phyloP scores from a whole-genome alignment of 2,329 filamentous ascomycete genomes.

The Stagonosporopsis chrysanthemi region DNA sequence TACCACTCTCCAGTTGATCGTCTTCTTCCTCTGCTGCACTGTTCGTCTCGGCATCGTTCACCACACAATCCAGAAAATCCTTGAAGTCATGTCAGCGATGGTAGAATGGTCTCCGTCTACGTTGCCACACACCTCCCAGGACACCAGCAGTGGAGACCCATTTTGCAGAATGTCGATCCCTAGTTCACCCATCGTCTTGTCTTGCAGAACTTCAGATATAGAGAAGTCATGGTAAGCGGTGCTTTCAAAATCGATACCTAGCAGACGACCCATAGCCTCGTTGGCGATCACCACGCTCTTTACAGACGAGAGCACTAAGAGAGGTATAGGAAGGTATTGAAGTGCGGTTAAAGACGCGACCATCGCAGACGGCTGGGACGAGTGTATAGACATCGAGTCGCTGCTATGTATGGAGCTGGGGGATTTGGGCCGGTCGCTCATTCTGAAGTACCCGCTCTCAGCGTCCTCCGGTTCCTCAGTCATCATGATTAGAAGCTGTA shows the following conservation, averaged over 20 bases:
- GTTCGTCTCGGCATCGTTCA: slow-evolving; percentile 46
- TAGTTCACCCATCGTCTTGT: slow-evolving; percentile 72
- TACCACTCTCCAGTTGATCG: slow-evolving; percentile 31
- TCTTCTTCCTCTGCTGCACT: slow-evolving; percentile 23
- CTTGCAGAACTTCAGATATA: slow-evolving; percentile 67
- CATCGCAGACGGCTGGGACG: slow-evolving; percentile 39
- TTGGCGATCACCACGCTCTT: slow-evolving; percentile 79
- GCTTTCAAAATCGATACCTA: slow-evolving; percentile 63
- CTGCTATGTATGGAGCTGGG: slow-evolving; percentile 42
- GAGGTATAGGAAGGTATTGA: slow-evolving; percentile 76
- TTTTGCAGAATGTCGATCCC: slow-evolving; percentile 78
- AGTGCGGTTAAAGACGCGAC: slow-evolving; percentile 59
- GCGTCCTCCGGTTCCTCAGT: slow-evolving; percentile 29
- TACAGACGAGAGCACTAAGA: slow-evolving; percentile 70
- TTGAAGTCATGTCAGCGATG: slow-evolving; percentile 26
- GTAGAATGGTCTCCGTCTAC: not conserved
- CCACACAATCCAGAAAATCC: slow-evolving; percentile 54
- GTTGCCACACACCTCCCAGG: slow-evolving; percentile 56
- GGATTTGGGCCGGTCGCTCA: slow-evolving; percentile 33
- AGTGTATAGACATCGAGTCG: slow-evolving; percentile 41
- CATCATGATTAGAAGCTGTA: slow-evolving; percentile 27
- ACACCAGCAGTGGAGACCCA: slow-evolving; percentile 61
- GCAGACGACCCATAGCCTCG: slow-evolving; percentile 74
- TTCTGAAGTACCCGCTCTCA: slow-evolving; percentile 42
- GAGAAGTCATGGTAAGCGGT: slow-evolving; percentile 53